phyloP scores from a whole-genome alignment of 352 stramenopile genomes.

The Pythium aristosporum region DNA sequence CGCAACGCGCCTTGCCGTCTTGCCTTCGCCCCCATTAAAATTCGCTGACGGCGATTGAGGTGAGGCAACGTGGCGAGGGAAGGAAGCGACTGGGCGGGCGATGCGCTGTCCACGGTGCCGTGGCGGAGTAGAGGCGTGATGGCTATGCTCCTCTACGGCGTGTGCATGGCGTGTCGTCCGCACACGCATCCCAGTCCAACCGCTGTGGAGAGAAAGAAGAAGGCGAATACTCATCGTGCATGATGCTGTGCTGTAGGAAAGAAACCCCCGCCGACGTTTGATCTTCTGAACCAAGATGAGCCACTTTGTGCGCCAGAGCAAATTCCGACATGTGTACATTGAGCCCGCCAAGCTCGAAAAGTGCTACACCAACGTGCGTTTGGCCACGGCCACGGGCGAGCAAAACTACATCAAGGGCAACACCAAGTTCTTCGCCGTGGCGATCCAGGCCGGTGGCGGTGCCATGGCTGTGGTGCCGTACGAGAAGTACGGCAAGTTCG shows the following conservation, averaged over 20 bases:
- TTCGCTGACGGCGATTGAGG: slow-evolving; percentile 9
- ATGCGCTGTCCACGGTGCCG: background rate
- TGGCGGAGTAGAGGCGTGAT: background rate
- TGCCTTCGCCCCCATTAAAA: slow-evolving; percentile 21
- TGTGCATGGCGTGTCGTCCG: background rate
- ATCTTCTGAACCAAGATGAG: slow-evolving; percentile 68
- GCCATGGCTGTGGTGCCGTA: slow-evolving; percentile 94
- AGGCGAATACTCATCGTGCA: background rate
- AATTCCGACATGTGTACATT: slow-evolving; percentile 98
- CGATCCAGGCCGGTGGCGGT: slow-evolving; percentile 87
- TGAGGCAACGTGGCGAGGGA: slow-evolving; percentile 11
- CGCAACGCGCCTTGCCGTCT: slow-evolving; percentile 23
- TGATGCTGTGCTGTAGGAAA: slow-evolving; percentile 15
- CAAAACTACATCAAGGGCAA: slow-evolving; percentile 99
- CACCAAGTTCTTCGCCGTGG: slow-evolving; percentile 99
- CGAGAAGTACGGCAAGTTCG: slow-evolving; percentile 94
- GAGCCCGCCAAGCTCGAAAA: slow-evolving; percentile 95
- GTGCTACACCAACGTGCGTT: slow-evolving; percentile 90
- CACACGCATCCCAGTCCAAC: slow-evolving; percentile 10
- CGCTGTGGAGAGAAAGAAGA: slow-evolving; percentile 1
- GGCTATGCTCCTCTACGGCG: background rate
- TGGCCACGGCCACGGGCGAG: slow-evolving; percentile 97
- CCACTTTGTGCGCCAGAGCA: slow-evolving; percentile 95
- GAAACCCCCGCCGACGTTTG: background rate
- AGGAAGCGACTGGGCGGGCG: background rate